Conservation (phyloP, 768 basidiomycete species). For the Pleurotus citrinopileatus region DNA sequence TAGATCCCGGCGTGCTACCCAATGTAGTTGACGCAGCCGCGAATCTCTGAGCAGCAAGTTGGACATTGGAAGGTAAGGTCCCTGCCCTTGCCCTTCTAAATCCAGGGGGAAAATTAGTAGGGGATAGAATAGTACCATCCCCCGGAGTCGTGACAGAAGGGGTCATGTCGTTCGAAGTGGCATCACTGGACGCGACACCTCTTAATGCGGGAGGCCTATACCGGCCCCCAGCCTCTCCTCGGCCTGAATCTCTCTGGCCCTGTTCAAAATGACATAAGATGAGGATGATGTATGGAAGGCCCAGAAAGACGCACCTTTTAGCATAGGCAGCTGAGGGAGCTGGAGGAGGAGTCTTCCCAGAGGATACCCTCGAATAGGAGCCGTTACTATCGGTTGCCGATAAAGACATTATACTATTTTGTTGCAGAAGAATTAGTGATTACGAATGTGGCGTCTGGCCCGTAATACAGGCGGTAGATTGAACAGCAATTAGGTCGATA, state of each 20-base stretch:
- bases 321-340: conserved; percentile 88
- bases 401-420: conserved; percentile 86
- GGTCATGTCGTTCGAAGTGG: conserved; percentile 67
- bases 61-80: conserved; percentile 94
- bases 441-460: conserved; percentile 46
- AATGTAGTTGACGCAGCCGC: conserved; percentile 63
- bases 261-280: conserved; percentile 25
- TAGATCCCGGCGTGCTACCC: conserved; percentile 39
- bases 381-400: conserved; percentile 79
- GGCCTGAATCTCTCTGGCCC: conserved; percentile 81
- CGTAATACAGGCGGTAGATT: conserved; percentile 25
- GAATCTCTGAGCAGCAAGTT: conserved; percentile 81
- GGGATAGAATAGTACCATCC: conserved; percentile 58
- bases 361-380: conserved; percentile 76
- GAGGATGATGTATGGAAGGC: conserved; percentile 15
- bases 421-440: conserved; percentile 79
- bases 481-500: conserved; percentile 29
- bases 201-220: conserved; percentile 84
- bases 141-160: conserved; percentile 55
- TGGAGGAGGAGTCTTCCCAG: conserved; percentile 88
- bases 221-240: conserved; percentile 66
- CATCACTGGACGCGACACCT: conserved; percentile 64
- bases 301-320: conserved; percentile 59
- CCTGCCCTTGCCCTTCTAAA: conserved; percentile 96
- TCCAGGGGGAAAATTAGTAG: conserved; percentile 78